Evolutionary conservation across 2,329 filamentous ascomycete species (phyloP).

Genomic region (Arthrinium puccinioides): DNA sequence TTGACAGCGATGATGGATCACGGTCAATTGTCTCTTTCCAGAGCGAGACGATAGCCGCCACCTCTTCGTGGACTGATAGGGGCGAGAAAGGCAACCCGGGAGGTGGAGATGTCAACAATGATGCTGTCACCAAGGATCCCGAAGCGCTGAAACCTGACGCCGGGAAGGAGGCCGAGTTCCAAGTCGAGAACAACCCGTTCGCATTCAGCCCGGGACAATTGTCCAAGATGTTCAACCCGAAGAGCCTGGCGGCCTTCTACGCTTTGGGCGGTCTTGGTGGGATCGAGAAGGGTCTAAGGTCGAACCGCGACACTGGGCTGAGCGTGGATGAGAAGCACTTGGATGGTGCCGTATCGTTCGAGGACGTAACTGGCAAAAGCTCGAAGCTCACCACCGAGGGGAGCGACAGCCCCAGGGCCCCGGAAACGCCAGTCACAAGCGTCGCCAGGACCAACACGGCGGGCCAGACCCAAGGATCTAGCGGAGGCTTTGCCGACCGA

Average conservation of each 20-base stretch:
- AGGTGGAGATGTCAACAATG: conserved; percentile 31
- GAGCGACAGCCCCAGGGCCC: conserved; percentile 12
- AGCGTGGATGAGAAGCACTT: conserved; percentile 67
- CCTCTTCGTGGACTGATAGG: conserved; percentile 36
- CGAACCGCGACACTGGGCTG: conserved; percentile 64
- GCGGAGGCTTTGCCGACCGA: conserved; percentile 50
- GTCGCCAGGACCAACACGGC: conserved; percentile 11
- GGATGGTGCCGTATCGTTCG: conserved; percentile 61
- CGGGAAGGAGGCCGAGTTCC: conserved; percentile 69
- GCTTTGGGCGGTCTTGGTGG: conserved; percentile 71
- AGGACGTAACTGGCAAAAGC: conserved; percentile 50
- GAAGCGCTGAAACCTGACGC: conserved; percentile 69
- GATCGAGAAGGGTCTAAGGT: conserved; percentile 70
- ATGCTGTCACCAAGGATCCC: conserved; percentile 55
- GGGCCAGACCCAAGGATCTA: conserved; percentile 6
- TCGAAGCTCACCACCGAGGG: conserved; percentile 28
- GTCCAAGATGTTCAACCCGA: conserved; percentile 83
- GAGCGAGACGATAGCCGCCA: conserved; percentile 54
- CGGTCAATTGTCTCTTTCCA: conserved; percentile 51
- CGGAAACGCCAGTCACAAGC: conserved; percentile 1
- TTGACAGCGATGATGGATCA: conserved; percentile 59
- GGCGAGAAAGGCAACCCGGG: conserved; percentile 22
- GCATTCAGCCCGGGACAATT: conserved; percentile 79
- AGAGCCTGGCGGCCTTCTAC: conserved; percentile 75
- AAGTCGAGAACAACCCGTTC: conserved; percentile 73